These are phyloP conservation scores for Francoa sonchifolia DNA, from an alignment of 441 rosid genomes.

Conservation along the genomic window DNA sequence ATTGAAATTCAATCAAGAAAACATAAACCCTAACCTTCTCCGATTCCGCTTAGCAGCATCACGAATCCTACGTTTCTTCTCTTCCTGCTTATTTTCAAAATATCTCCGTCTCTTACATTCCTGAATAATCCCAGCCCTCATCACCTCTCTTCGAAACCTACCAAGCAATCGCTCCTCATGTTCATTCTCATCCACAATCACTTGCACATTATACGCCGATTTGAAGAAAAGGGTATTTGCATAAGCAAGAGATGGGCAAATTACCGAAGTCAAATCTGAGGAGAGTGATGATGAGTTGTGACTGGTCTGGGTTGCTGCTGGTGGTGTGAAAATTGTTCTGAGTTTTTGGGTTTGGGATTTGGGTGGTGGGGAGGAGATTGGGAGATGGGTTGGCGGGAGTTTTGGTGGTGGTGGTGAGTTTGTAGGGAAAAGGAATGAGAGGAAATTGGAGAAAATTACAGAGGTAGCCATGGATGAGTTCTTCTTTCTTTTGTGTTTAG, in stretches of 20 bases:
- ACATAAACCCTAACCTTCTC: conserved; percentile 27
- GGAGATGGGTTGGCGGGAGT: conserved; percentile 14
- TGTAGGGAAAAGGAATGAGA: conserved; percentile 51
- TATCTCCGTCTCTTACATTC: conserved; percentile 62
- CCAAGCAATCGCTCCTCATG: conserved; percentile 65
- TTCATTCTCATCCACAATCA: conserved; percentile 65
- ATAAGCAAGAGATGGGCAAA: conserved; percentile 53
- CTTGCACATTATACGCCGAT: conserved; percentile 71
- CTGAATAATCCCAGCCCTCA: conserved; percentile 74
- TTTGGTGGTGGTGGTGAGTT: conserved; percentile 27
- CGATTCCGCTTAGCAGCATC: conserved; percentile 82
- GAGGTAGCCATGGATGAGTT: conserved; percentile 50
- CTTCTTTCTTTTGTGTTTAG: no score
- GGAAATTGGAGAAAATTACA: conserved; percentile 40
- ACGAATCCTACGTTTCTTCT: conserved; percentile 68
- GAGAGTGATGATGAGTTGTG: conserved; percentile 10
- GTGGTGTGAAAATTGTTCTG: conserved; percentile 12
- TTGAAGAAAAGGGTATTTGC: conserved; percentile 56
- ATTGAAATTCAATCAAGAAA: background rate
- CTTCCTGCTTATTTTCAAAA: conserved; percentile 65
- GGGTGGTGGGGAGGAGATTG: conserved; percentile 10
- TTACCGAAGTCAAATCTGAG: conserved; percentile 40
- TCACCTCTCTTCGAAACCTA: conserved; percentile 74
- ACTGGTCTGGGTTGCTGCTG: conserved; percentile 23
- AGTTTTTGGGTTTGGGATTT: conserved; percentile 16